Base-by-base conservation (phyloP, 176 grass and related monocot genomes). In the Saccharum spontaneum region DNA sequence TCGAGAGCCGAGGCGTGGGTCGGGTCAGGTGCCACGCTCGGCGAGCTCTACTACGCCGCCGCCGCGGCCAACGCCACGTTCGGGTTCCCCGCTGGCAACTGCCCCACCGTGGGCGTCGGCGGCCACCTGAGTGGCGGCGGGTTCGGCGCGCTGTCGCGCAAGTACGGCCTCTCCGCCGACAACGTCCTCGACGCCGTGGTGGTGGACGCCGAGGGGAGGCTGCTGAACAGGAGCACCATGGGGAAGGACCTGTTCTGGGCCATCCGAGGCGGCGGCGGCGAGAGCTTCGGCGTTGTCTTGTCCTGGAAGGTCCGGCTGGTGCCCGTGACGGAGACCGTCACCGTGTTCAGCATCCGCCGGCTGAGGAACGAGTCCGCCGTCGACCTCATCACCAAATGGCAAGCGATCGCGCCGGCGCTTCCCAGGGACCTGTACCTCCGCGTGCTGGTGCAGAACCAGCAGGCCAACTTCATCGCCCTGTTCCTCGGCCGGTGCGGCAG, bases 151-250 rank as follows among this genome's bases (percentile, higher is more conserved):
- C 50, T 85, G 43, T 66, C 55, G 71, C 67, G 82, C 54, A 91
- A 85, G 70, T 85, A 91, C 55, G 82, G 86, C 34, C 71, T 91
- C 22, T 26, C 82, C 20, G 43, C 39, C 8, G 85, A 86, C 69
- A 80, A 86, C 57, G 57, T 80, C 30, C 14, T 86, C 20, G 77
- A 86, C n/a, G 67, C 79, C 45, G 18, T 17, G 6, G 13, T 91
- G 3, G 89, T 91, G 6, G 73, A 87, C 41, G 77, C 73, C 41
- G 63, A 65, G 12, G 77, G 85, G 9, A 48, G 60, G 80, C 18
- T 59, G 7, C 20, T 59, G 20, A n/a, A 59, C 20, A 7, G 55
- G 55, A 59, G 55, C 55, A n/a, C 55, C 55, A 59, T 59, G 55
- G 55, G 20, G 0, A 5, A 59, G 55, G 55, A 59, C 55, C 55